Base-by-base conservation (phyloP, 2,329 filamentous ascomycete species). In the Fusarium heterosporum region DNA sequence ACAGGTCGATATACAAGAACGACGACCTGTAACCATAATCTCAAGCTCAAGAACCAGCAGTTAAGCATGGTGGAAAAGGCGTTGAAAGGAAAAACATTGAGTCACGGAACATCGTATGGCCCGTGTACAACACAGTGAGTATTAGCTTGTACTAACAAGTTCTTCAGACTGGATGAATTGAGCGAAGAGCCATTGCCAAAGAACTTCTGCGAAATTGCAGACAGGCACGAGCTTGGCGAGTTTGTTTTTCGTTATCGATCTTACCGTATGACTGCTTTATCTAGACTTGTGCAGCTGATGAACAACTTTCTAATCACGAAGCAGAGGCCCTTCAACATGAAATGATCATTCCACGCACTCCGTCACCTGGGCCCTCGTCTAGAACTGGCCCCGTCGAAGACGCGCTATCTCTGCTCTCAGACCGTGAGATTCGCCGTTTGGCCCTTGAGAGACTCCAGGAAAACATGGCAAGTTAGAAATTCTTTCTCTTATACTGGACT, bases 71-170 rank as follows among this genome's bases (percentile, higher is more conserved):
- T 64, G 4, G 74, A 76, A 16, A 74, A 75, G 25, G 50, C 65
- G 3, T 30, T 74, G 61, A 76, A 76, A 46, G 73, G 74, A 5
- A 73, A 29, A 25, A 69, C 59, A n/a, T 34, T 74, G 12, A 68
- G 66, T 12, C 74, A 76, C 53, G 65, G 54, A 11, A 68, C 64
- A 3, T 45, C 38, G 72, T 74, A 64, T 29, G 22, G 13, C 9
- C 29, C 17, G 3, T 13, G 8, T 22, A 14, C 16, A 12, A 13
- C 11, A 14, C 11, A 14, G 7, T 14, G 11, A 16, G 19, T 19
- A n/a, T 45, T 19, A 4, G 11, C 9, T 26, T 10, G 16, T n/a
- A 17, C 8, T 32, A 12, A 32, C 13, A 32, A 32, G 29, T 11
- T 32, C 14, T 2, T 0, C 6, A 70, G 67, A 5, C n/a, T 69